Base-by-base conservation (phyloP, 2,329 filamentous ascomycete species). In the Colletotrichum orbiculare region DNA sequence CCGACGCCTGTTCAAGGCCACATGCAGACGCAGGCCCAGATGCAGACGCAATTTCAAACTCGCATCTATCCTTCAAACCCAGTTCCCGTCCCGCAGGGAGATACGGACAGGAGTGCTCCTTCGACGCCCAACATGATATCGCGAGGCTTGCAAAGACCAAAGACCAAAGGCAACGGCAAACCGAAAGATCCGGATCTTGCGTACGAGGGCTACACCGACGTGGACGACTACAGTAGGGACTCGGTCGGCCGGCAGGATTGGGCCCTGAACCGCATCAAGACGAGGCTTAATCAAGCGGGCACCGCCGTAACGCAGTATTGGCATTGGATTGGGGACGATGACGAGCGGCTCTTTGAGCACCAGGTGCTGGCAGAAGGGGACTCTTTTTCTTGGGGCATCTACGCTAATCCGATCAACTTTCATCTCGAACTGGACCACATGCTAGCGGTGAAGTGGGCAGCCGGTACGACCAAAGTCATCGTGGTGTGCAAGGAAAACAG, bases 281-380 rank as follows among this genome's bases (percentile, higher is more conserved):
- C 82, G 3, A 73, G 76, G 12, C 68, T 76, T 10, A 77, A 81
- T 54, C 82, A 83, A 1, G 84, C 81, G 25, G 82, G 81, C 57
- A 73, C 76, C 2, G 70, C 76, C 11, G 81, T 84, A 6, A 86
- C 83, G 11, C 85, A 87, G 70, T 87, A 87, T 73, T 85, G 83
- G 83, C 83, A 83, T 54, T 87, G 81, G 81, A 69, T 81, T 4
- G 75, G 75, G 8, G 72, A 78, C 37, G 70, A 71, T 7, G 75
- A 70, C 15, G 76, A 76, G 56, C 69, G 72, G 25, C 69, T 76
- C 52, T 83, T 87, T 57, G 82, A 87, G 74, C 85, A 87, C 67
- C 85, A 86, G 69, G 81, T 87, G 1, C 77, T 87, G 5, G 80
- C 79, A 48, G 78, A 82, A 13, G 75, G 78, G 4, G 60, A 76